Percentiles rank a stretch among this genome's conserved stretches.
These are phyloP conservation scores for Trypanosoma congolense DNA, from an alignment of 208 protist genomes.

Conservation along the genomic window DNA sequence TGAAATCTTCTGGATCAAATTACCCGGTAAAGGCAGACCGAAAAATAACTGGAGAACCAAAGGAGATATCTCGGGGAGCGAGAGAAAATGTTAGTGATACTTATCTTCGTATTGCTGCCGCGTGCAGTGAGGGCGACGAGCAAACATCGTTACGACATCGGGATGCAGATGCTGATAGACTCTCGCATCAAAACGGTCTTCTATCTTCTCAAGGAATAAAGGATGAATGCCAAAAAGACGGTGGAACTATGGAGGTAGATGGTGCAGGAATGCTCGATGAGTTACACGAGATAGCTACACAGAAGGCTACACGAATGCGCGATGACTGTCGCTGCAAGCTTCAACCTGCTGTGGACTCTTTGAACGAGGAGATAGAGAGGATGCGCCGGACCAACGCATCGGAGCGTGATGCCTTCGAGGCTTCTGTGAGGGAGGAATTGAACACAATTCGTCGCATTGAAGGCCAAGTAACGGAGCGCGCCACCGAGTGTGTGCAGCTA, in stretches of 20 bases:
- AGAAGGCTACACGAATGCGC: slow-evolving; percentile 52
- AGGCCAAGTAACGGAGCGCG: slow-evolving; percentile 63
- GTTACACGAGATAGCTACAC: slow-evolving; percentile 50
- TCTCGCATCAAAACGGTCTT: no score
- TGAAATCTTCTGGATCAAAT: no score
- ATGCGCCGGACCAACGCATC: slow-evolving; percentile 50
- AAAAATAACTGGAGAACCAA: no score
- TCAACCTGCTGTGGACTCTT: slow-evolving; percentile 43
- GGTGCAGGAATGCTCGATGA: slow-evolving; percentile 21
- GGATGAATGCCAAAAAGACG: background rate
- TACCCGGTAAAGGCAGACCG: no score
- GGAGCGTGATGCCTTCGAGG: slow-evolving; percentile 65
- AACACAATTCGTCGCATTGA: slow-evolving; percentile 50
- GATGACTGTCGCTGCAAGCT: slow-evolving; percentile 42
- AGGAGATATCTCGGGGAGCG: no score
- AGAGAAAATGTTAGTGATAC: no score
- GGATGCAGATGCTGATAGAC: no score
- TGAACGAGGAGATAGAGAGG: slow-evolving; percentile 47
- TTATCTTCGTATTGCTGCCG: no score
- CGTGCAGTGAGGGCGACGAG: no score
- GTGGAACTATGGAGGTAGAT: background rate
- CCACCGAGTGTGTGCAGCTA: slow-evolving; percentile 59
- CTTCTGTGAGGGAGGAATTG: slow-evolving; percentile 63
- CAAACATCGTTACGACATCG: no score
- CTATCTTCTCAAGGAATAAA: background rate